Evolutionary conservation across 1,284 basidiomycete genomes (phyloP), one percentile per base, ranked within the genome.

Genomic region (Cystobasidium pallidum): DNA sequence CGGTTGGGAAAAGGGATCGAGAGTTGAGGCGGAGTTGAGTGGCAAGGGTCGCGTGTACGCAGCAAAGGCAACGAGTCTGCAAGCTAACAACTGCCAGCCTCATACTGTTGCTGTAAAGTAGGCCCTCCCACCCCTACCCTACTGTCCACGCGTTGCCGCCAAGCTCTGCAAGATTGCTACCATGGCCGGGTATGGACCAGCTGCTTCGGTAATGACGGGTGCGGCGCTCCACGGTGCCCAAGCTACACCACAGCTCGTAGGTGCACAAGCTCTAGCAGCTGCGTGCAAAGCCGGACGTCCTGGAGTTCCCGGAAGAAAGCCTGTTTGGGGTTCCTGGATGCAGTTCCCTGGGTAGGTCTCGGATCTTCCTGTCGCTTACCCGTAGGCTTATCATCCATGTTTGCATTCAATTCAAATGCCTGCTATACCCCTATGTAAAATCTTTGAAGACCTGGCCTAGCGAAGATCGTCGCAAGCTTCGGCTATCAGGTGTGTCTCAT

Each of bases 281-380:
- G 68, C 68, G 15, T 71, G 68, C 68, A 21, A 64, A 24, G 68
- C 68, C 24, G 68, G 39, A 15, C 19, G 68, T 11, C 51, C 52
- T 8, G 68, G 61, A 6, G 52, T 30, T 15, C 7, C 2, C 4
- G 61, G 51, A n/a, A 51, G 68, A 15, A 71, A 64, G 43, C 59
- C 68, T n/a, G 68, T 71, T 49, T 71, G 49, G 39, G 68, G 68
- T 6, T 71, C 68, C n/a, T 71, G 68, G 68, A 55, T 64, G 51
- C 59, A 62, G 68, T 71, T 71, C 34, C 58, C 54, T 55, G 61
- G 59, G 68, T 71, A 58, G 62, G 58, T 65, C 39, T 39, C 58
- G 39, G 34, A 61, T 17, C 39, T 45, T 36, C 58, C 21, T 61
- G 58, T 45, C 58, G 28, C 39, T n/a, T 39, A 45, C 26, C 19